Evolutionary conservation across 179 eudicot genomes (phyloP).

Genomic region (Vitellaria paradoxa): DNA sequence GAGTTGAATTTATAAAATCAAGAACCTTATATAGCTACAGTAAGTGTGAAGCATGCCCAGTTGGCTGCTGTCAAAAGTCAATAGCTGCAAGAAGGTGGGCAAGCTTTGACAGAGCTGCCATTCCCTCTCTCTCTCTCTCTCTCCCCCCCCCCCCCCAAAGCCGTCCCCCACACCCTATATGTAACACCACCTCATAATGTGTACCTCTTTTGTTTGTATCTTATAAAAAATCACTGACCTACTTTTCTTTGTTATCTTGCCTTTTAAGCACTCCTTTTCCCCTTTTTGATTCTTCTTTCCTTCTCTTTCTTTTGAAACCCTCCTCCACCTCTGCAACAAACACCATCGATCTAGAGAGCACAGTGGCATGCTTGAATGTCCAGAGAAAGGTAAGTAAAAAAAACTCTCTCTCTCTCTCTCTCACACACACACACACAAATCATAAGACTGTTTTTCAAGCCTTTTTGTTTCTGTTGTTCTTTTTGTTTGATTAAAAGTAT

Average conservation of each 20-base stretch:
- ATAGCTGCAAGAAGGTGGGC: constrained; percentile 25
- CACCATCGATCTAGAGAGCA: constrained; percentile 13
- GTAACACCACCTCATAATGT: constrained; percentile 2
- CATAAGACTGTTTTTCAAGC: neutral
- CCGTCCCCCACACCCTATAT: neutral
- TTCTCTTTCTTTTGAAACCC: constrained; percentile 11
- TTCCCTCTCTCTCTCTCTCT: constrained; percentile 9
- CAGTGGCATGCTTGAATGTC: constrained; percentile 62
- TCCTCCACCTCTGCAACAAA: constrained; percentile 4
- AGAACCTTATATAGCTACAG: constrained; percentile 1
- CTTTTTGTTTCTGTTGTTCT: neutral
- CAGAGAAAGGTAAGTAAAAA: constrained; percentile 54
- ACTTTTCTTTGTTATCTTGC: constrained; percentile 17
- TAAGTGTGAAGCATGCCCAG: constrained; percentile 20
- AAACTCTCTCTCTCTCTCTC: neutral
- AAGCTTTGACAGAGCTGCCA: constrained; percentile 25
- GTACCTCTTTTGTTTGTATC: constrained; percentile 9
- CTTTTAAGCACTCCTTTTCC: constrained; percentile 34
- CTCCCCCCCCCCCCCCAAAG: neutral
- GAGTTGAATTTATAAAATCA: constrained; percentile 1
- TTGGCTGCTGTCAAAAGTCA: constrained; percentile 27
- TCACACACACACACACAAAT: neutral
- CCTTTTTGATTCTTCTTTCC: constrained; percentile 12
- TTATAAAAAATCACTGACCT: constrained; percentile 9
- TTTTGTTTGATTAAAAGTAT: neutral